Conservation (phyloP, 208 protist species). For the Vickermania spadyakhi region DNA sequence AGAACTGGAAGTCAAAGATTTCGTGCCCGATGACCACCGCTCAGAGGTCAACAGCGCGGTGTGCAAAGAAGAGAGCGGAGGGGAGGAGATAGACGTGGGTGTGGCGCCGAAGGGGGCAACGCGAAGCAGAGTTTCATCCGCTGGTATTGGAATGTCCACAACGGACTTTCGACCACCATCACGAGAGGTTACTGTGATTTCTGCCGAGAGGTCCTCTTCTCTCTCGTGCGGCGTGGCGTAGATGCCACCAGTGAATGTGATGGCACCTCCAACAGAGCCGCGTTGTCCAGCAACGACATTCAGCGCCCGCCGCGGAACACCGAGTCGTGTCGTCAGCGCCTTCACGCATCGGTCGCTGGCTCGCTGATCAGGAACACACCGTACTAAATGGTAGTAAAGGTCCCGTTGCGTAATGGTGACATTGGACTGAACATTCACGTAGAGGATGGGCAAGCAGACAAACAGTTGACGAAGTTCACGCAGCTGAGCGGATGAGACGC, state of each 20-base stretch:
- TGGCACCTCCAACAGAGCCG: conserved; percentile 43
- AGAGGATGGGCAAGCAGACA: conserved; percentile 28
- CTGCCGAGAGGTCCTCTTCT: too few species aligned
- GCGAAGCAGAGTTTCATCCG: neutral
- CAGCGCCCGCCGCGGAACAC: conserved; percentile 44
- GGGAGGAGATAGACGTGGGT: too few species aligned
- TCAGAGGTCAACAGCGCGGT: neutral
- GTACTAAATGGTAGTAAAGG: conserved; percentile 72
- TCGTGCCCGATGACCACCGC: neutral
- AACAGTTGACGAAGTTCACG: conserved; percentile 24
- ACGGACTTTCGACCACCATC: too few species aligned
- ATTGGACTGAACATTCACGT: conserved; percentile 24
- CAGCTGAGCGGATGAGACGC: neutral
- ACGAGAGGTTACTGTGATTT: too few species aligned
- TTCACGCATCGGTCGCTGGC: conserved; percentile 34
- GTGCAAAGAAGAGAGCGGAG: neutral
- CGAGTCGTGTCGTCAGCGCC: conserved; percentile 28
- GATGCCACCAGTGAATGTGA: conserved; percentile 27
- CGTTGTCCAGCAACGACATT: conserved; percentile 61
- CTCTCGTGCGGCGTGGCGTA: conserved; percentile 7
- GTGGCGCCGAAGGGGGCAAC: neutral
- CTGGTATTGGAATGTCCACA: neutral
- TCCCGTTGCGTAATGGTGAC: conserved; percentile 64
- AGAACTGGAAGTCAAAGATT: neutral
- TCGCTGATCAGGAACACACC: conserved; percentile 35